Evolutionary conservation across 1,284 basidiomycete genomes (phyloP), one percentile per base, ranked within the genome.

Genomic region (Papiliotrema laurentii): DNA sequence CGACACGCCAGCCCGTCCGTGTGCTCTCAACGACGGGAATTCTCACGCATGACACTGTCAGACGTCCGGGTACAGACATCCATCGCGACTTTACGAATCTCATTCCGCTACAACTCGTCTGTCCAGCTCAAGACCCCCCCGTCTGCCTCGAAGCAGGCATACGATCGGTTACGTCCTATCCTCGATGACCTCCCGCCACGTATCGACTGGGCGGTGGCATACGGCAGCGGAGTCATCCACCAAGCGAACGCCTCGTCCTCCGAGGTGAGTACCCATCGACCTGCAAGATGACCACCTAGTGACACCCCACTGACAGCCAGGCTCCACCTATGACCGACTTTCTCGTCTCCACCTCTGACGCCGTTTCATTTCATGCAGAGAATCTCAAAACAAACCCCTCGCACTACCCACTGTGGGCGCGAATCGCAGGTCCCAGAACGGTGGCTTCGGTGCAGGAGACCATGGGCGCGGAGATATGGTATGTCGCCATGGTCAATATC

Each of bases 311-410:
- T 27, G 21, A 19, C 34, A 22, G 40, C 4, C 45, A 66, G 59
- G 56, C 61, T 24, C 58, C 64, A 38, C 89, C 90, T 0, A 89
- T 98, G 85, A 81, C 97, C 19, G 94, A 98, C 74, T 93, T 98
- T 63, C 82, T 98, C 71, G 86, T 98, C 66, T 90, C 92, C 0
- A 92, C 97, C 34, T 88, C 89, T 0, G 89, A 94, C 61, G 80
- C 94, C 0, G 80, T 80, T 19, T 89, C 94, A 64, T 99, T 93
- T 79, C 96, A 98, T 71, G 87, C 84, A 27, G 87, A 91, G 71
- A 99, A 98, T 71, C 85, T 97, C 81, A 79, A 83, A 36, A 88
- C 92, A 71, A 81, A 87, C 66, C 89, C 93, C 0, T 75, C 79
- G 3, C 94, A 99, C 73, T 99, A 99, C 69, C 86, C 92, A 1